Evolutionary conservation across 2,329 filamentous ascomycete species (phyloP).

Genomic region (Magnaporthiopsis incrustans): DNA sequence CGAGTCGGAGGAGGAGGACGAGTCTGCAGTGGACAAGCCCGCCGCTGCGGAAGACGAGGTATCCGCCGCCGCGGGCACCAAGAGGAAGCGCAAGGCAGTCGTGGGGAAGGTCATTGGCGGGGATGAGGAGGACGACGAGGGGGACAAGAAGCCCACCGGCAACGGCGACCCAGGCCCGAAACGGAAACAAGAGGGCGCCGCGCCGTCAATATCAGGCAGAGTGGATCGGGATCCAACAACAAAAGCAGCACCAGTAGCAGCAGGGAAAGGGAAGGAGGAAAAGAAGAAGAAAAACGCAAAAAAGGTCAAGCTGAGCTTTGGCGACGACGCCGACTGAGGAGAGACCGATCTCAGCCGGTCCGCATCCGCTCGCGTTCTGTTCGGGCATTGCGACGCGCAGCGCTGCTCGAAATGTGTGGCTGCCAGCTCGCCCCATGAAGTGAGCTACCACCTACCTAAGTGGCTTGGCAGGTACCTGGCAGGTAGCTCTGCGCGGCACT

Average conservation of each 20-base stretch:
- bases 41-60: slow-evolving; percentile 22
- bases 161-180: slow-evolving; percentile 20
- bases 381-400: no score
- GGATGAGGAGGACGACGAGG: slow-evolving; percentile 23
- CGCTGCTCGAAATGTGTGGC: no score
- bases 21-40: slow-evolving; percentile 17
- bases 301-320: slow-evolving; percentile 63
- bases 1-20: slow-evolving; percentile 19
- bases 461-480: no score
- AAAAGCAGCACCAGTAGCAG: slow-evolving; percentile 9
- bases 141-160: slow-evolving; percentile 13
- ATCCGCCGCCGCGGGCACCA: slow-evolving; percentile 18
- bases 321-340: slow-evolving; percentile 40
- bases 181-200: slow-evolving; percentile 3
- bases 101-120: slow-evolving; percentile 40
- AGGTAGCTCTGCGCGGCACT: no score
- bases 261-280: slow-evolving; percentile 9
- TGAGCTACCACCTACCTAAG: no score
- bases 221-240: no score
- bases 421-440: no score
- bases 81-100: slow-evolving; percentile 45
- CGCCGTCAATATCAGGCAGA: background rate
- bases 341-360: background rate
- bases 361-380: no score
- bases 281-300: slow-evolving; percentile 51